These are phyloP conservation scores for Stephanodiscus triporus DNA, from an alignment of 108 stramenopile species.

Conservation along the genomic window DNA sequence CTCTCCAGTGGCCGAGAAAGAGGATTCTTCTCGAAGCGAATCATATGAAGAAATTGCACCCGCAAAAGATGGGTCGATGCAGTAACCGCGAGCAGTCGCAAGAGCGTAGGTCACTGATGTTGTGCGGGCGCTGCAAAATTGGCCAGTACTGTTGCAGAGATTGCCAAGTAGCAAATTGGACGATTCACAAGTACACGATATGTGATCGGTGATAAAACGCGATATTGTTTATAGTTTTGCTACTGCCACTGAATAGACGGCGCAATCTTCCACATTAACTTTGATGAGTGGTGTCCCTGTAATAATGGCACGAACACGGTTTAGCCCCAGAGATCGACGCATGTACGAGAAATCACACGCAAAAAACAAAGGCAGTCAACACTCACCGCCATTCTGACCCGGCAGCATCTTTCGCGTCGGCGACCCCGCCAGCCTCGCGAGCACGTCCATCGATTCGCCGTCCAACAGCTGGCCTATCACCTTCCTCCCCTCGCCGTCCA, in stretches of 20 bases:
- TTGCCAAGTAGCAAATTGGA: too few relatives aligned
- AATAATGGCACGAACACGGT: not conserved
- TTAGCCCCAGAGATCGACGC: too few relatives aligned
- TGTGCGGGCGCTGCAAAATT: too few relatives aligned
- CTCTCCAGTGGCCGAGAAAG: too few relatives aligned
- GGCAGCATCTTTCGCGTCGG: slow-evolving; percentile 66
- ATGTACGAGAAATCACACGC: too few relatives aligned
- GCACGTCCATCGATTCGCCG: slow-evolving; percentile 63
- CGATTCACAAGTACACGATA: not conserved
- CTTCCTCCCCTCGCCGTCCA: slow-evolving; percentile 66
- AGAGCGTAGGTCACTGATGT: too few relatives aligned
- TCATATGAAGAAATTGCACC: too few relatives aligned
- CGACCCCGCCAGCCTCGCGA: slow-evolving; percentile 65
- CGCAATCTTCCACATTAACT: slow-evolving; percentile 29
- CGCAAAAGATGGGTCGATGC: too few relatives aligned
- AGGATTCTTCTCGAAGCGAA: too few relatives aligned
- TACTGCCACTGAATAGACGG: slow-evolving; percentile 10
- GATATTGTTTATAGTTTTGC: not conserved
- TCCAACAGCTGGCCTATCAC: slow-evolving; percentile 85
- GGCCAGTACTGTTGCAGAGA: too few relatives aligned
- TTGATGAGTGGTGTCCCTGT: slow-evolving; percentile 41
- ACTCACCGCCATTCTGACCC: slow-evolving; percentile 38
- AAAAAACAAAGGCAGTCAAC: too few relatives aligned
- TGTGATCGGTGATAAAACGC: not conserved
- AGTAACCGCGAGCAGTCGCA: too few relatives aligned